Evolutionary conservation across 345 rosid genomes (phyloP), one percentile per base, ranked within the genome.

Genomic region (Melaleuca quinquenervia): DNA sequence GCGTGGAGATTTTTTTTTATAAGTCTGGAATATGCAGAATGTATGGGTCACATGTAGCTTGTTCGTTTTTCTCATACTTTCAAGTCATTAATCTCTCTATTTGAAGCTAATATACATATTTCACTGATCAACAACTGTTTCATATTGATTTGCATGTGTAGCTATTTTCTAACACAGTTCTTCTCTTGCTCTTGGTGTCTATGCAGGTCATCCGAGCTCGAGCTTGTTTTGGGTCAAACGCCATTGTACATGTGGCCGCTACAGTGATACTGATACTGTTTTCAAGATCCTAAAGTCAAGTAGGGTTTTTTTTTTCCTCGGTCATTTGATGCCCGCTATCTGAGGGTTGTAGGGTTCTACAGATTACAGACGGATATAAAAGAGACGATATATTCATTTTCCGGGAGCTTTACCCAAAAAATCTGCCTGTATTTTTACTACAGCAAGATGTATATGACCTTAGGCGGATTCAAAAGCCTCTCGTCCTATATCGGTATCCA

Each of bases 191-290:
- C 82, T 82, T 58, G 49, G 49, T 62, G 10, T 45, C 44, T 48
- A 55, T 48, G 76, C 87, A 86, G 84, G 87, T 45, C 49, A 29
- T 86, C 29, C 87, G 24, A 21, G 87, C 29, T 82, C 80, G 49
- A 27, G 26, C 44, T n/a, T 55, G 26, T 29, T 58, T 58, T 50
- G 82, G 62, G 36, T 82, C 85, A 13, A 54, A 82, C 5, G 52
- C 21, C 26, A 36, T 60, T 32, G 52, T 62, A 7, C 32, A 82
- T 32, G 56, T 18, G 51, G 84, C 90, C 85, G 86, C 91, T 90
- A 82, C 89, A 52, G 85, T 49, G 27, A 87, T 86, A 26, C 83
- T 86, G 85, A 89, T 93, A 85, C 86, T 92, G 54, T 85, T 91
- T 82, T 87, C 87, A 49, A 92, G 91, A 90, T 86, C 87, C 82